Evolutionary conservation across 306 rosid species (phyloP).

Genomic region (Cyamopsis tetragonoloba): DNA sequence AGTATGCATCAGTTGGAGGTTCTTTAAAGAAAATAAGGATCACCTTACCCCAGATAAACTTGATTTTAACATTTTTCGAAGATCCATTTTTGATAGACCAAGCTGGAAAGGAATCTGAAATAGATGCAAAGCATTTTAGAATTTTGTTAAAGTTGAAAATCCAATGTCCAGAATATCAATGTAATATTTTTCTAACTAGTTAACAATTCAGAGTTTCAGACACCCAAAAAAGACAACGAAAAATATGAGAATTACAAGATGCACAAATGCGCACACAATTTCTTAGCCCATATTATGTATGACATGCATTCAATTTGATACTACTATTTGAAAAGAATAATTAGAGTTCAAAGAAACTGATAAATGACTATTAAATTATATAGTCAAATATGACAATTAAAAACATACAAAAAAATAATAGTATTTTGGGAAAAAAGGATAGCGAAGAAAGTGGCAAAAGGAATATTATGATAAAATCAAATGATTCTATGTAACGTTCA

Average conservation of each 20-base stretch:
- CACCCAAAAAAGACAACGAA: background rate
- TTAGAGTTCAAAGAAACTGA: background rate
- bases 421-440: no score
- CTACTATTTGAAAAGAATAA: background rate
- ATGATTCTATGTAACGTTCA: background rate
- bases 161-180: slow-evolving; percentile 10
- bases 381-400: background rate
- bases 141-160: background rate
- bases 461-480: background rate
- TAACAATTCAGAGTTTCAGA: background rate
- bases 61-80: slow-evolving; percentile 82
- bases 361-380: background rate
- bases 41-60: slow-evolving; percentile 84
- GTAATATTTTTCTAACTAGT: background rate
- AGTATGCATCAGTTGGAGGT: background rate
- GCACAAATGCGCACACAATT: background rate
- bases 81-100: slow-evolving; percentile 89
- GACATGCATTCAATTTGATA: background rate
- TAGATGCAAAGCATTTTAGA: slow-evolving; percentile 13
- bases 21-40: slow-evolving; percentile 7
- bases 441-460: background rate
- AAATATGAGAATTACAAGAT: background rate
- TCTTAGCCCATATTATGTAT: background rate
- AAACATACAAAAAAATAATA: background rate
- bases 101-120: slow-evolving; percentile 98